A percentile compares a stretch with the other conserved stretches of the same genome.
Conservation (phyloP, 352 stramenopile species). For the Globisporangium echinulatum region DNA sequence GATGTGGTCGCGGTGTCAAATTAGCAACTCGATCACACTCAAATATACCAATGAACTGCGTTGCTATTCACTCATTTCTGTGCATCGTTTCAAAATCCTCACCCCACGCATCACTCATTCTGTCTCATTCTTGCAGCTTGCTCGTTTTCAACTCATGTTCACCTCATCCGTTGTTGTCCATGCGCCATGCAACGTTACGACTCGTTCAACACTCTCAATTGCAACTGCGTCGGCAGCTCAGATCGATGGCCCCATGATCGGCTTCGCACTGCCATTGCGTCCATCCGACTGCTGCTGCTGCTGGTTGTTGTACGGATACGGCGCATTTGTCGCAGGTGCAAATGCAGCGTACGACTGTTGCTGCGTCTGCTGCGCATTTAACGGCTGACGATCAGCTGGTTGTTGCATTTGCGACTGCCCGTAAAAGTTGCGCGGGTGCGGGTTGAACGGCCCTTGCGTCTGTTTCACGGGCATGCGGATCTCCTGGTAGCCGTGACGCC, state of each 20-base stretch:
- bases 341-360: constrained; percentile 19
- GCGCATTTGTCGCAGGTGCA: constrained; percentile 1
- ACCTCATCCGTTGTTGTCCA: too few relatives aligned
- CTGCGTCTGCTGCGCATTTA: constrained; percentile 32
- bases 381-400: constrained; percentile 21
- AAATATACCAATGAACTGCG: too few relatives aligned
- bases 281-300: constrained; percentile 1
- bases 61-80: too few relatives aligned
- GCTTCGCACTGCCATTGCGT: not conserved
- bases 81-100: too few relatives aligned
- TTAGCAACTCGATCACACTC: too few relatives aligned
- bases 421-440: constrained; percentile 73
- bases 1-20: too few relatives aligned
- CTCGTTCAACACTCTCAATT: too few relatives aligned
- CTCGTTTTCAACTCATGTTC: too few relatives aligned
- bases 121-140: too few relatives aligned
- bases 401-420: constrained; percentile 15
- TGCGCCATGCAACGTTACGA: too few relatives aligned
- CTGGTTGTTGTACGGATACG: constrained; percentile 9
- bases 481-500: constrained; percentile 73
- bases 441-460: constrained; percentile 62
- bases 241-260: constrained; percentile 9
- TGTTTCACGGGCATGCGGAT: constrained; percentile 80
- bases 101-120: too few relatives aligned
- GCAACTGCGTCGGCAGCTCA: not conserved